Percentiles rank a stretch among this genome's conserved stretches.
phyloP scores from a whole-genome alignment of 2,329 filamentous ascomycete genomes.

The Drechslerella stenobrocha region DNA sequence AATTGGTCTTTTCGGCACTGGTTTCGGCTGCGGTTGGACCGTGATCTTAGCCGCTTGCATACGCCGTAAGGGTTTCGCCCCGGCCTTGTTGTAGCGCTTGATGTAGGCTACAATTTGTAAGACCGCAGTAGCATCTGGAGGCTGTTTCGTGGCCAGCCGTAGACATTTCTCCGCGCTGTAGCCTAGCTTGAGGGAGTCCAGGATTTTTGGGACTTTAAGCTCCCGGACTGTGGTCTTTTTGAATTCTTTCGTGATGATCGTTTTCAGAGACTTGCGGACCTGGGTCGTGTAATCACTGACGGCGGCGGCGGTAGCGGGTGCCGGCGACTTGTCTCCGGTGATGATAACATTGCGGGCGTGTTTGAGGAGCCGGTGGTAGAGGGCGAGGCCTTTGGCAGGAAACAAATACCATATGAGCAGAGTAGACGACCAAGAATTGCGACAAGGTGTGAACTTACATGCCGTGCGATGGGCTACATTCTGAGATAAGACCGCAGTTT shows the following conservation, averaged over 20 bases:
- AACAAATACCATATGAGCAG: constrained; percentile 1
- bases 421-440: neutral
- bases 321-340: neutral
- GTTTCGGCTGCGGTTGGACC: constrained; percentile 28
- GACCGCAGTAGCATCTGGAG: constrained; percentile 23
- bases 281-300: too few species aligned
- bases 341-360: constrained; percentile 16
- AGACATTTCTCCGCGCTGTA: constrained; percentile 28
- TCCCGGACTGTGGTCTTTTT: constrained; percentile 18
- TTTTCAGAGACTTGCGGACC: constrained; percentile 22
- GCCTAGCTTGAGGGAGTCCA: constrained; percentile 12
- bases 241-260: constrained; percentile 39
- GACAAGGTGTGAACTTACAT: constrained; percentile 17
- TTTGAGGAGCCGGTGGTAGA: constrained; percentile 44
- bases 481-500: constrained; percentile 28
- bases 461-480: constrained; percentile 42
- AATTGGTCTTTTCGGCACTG: constrained; percentile 5
- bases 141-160: constrained; percentile 13
- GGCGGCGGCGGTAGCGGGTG: neutral
- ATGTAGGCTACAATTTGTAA: constrained; percentile 26
- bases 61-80: constrained; percentile 6
- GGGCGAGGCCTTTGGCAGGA: constrained; percentile 27
- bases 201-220: constrained; percentile 9
- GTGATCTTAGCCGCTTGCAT: constrained; percentile 37
- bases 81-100: constrained; percentile 7